Evolutionary conservation across 495 filamentous ascomycete genomes (phyloP), one percentile per base, ranked within the genome.

Genomic region (Penicillium coprophilum): DNA sequence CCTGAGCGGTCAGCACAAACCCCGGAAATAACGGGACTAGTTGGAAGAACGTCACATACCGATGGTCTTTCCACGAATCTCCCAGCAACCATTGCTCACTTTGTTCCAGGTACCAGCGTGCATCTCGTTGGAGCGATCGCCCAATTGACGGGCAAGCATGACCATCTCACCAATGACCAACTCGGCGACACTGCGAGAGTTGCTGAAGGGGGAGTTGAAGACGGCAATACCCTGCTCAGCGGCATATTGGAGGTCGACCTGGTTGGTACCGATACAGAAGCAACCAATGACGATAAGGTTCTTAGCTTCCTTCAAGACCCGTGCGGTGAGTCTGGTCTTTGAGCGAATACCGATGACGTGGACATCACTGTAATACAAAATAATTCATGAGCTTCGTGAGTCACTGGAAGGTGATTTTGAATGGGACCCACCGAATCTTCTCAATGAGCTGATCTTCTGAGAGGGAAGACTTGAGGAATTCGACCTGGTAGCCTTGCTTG

Each of bases 201-300:
- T 97, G 75, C 90, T 92, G 71, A 97, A 97, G 0, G 95, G 95
- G 53, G 93, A 97, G 75, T 99, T 99, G 86, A 99, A 99, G 49
- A 99, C 95, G 12, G 91, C 90, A 74, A 97, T 93, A 49, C 95
- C 95, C 67, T 94, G 87, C 48, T 86, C 80, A 10, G 95, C 92
- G 15, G 95, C 94, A 77, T 89, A 95, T 55, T 92, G 82, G 38
- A 97, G 83, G 67, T 99, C 91, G 49, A 99, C 95, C 69, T 97
- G 95, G 79, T 97, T 97, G 50, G 95, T 99, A 46, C 95, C 95
- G 57, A 97, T 99, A 71, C 95, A 99, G 82, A 99, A 99, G 75
- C 95, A 97, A 41, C 95, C 95, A 57, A 97, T 86, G 44, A 96
- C 94, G 55, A 97, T 87, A 30, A 99, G 84, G 67, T 96, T 93